A percentile compares a stretch with the other conserved stretches of the same genome.
phyloP scores from a whole-genome alignment of 2,329 filamentous ascomycete species.

The Sarocladium strictum region DNA sequence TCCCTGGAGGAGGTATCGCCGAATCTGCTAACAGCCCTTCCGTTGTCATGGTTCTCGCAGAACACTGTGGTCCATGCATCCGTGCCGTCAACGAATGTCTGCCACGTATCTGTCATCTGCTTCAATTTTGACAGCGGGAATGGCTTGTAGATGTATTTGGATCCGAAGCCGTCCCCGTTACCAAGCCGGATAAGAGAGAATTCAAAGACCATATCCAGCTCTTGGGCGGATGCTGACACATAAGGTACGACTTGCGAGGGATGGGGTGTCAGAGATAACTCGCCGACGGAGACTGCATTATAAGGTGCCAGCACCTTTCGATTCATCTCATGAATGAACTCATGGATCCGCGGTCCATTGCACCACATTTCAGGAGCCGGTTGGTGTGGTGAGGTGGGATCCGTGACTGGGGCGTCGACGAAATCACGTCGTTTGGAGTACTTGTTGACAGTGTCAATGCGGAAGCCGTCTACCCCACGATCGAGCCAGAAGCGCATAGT shows the following conservation, averaged over 20 bases:
- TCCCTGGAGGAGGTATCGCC: slow-evolving; percentile 37
- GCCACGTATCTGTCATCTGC: slow-evolving; percentile 37
- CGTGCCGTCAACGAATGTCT: slow-evolving; percentile 40
- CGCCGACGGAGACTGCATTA: slow-evolving; percentile 56
- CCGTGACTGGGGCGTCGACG: slow-evolving; percentile 43
- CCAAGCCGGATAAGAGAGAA: slow-evolving; percentile 52
- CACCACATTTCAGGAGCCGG: slow-evolving; percentile 46
- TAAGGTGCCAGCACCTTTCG: slow-evolving; percentile 46
- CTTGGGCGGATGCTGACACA: slow-evolving; percentile 43
- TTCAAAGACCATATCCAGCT: slow-evolving; percentile 58
- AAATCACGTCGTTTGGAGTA: slow-evolving; percentile 56
- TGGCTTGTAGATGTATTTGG: slow-evolving; percentile 44
- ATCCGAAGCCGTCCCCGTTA: slow-evolving; percentile 37
- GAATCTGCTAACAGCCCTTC: slow-evolving; percentile 50
- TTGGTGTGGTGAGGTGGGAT: slow-evolving; percentile 30
- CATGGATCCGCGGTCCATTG: slow-evolving; percentile 57
- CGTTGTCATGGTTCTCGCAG: slow-evolving; percentile 60
- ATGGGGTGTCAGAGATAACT: slow-evolving; percentile 51
- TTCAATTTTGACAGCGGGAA: slow-evolving; percentile 41
- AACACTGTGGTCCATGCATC: slow-evolving; percentile 56
- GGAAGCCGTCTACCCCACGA: slow-evolving; percentile 58
- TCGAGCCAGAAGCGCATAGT: slow-evolving; percentile 72
- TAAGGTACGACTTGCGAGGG: slow-evolving; percentile 47
- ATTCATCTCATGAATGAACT: slow-evolving; percentile 56
- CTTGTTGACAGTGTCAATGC: slow-evolving; percentile 64